Percentiles rank a stretch among this genome's conserved stretches.
phyloP scores from a whole-genome alignment of 2,329 filamentous ascomycete genomes.

The Aspergillus phoenicis region DNA sequence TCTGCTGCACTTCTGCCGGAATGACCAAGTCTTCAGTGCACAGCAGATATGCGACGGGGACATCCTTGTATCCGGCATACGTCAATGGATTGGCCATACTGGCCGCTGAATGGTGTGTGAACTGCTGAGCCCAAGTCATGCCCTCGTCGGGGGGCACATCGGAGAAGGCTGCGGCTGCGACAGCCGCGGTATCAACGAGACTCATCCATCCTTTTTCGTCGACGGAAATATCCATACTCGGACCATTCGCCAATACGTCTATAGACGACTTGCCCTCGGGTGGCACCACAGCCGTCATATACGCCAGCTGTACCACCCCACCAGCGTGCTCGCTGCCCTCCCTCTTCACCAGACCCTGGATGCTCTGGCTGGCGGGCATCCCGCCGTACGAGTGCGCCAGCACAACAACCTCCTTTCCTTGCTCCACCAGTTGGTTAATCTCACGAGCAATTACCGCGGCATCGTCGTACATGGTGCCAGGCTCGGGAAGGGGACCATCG shows the following conservation, averaged over 20 bases:
- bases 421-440: neutral
- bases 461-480: neutral
- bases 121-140: neutral
- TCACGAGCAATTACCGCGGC: neutral
- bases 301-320: neutral
- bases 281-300: neutral
- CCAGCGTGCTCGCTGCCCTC: neutral
- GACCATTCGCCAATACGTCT: neutral
- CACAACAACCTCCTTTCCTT: slow-evolving; percentile 5
- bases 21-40: neutral
- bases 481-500: neutral
- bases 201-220: neutral
- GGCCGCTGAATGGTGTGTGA: neutral
- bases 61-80: slow-evolving; percentile 2
- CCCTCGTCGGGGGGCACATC: neutral
- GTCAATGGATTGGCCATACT: neutral
- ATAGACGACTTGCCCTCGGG: neutral
- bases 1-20: neutral
- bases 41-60: neutral
- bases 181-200: neutral
- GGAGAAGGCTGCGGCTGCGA: neutral
- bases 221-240: neutral
- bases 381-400: slow-evolving; percentile 6
- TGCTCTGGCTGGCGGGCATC: neutral
- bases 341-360: neutral